Conservation (phyloP, 2,329 filamentous ascomycete genomes). For the Plectosphaerella plurivora region DNA sequence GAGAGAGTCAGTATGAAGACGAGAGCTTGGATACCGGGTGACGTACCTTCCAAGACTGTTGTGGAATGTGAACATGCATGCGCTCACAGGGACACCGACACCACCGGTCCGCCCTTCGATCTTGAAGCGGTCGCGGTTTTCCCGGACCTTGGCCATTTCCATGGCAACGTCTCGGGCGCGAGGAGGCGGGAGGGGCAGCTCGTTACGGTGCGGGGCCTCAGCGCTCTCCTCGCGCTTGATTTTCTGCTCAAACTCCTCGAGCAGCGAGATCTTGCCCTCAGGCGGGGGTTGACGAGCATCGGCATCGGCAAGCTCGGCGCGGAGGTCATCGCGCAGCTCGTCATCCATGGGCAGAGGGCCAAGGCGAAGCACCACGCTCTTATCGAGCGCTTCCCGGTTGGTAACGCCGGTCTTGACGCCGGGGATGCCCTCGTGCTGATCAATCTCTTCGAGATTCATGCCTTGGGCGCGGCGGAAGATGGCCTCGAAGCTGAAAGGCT, state of each 20-base stretch:
- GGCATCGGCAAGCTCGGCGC: constrained; percentile 80
- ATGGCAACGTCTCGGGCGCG: constrained; percentile 86
- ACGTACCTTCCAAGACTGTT: constrained; percentile 86
- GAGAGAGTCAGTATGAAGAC: constrained; percentile 12
- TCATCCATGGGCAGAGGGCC: constrained; percentile 80
- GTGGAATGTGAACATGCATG: constrained; percentile 98
- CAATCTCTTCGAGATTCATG: constrained; percentile 57
- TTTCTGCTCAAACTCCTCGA: constrained; percentile 84
- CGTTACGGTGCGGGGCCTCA: constrained; percentile 74
- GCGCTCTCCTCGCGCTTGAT: constrained; percentile 86
- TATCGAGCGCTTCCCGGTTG: constrained; percentile 56
- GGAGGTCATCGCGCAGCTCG: constrained; percentile 78
- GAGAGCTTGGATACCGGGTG: neutral
- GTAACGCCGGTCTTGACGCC: constrained; percentile 58
- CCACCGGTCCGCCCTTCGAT: constrained; percentile 83
- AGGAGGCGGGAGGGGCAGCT: constrained; percentile 83
- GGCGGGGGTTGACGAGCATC: constrained; percentile 72
- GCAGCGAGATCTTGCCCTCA: constrained; percentile 65
- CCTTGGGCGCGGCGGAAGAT: constrained; percentile 54
- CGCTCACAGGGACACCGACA: constrained; percentile 75
- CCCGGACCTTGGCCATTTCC: constrained; percentile 90
- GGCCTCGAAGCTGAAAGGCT: constrained; percentile 59
- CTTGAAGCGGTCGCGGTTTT: constrained; percentile 86
- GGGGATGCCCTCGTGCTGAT: constrained; percentile 61
- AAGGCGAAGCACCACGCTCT: constrained; percentile 60